Base-by-base conservation (phyloP, 352 stramenopile species). In the Globisporangium perplexum region DNA sequence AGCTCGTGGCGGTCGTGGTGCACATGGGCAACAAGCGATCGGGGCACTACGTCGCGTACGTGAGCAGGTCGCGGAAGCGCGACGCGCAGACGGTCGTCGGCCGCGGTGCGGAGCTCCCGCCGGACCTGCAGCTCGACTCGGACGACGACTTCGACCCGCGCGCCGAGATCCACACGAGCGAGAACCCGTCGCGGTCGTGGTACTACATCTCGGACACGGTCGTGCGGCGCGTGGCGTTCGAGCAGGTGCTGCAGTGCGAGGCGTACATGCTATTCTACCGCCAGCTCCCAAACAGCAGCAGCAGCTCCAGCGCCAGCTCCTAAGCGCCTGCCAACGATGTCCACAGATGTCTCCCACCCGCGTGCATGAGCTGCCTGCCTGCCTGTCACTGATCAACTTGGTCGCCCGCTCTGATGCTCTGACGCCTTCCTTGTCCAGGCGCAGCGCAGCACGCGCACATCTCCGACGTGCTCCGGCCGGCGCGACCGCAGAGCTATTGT, bases 211-310 rank as follows among this genome's bases (percentile, higher is more conserved):
- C 77, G 20, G 80, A 91, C 66, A 80, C 77, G 20, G 57, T 76
- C 38, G 73, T 91, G 43, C 72, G 79, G 53, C 65, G 60, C 46
- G 77, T 91, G 50, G 50, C 60, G 31, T 62, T 88, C 15, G 73
- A 85, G 55, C 69, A 86, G 22, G 80, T 91, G 47, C 62, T 91
- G 22, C 65, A 77, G 47, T 88, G 77, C 45, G 77, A 91, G 63
- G 80, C 80, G 14, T 91, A 91, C 53, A 88, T 91, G 74, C 62
- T 91, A 4, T 89, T 89, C 47, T 91, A 91, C 57, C 69, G 75
- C 15, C 72, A 68, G 51, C 45, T 65, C 5, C 52, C 57, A 1
- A 43, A 47, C 22, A 39, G 17, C 10, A 55, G 1, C 18, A 22
- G 38, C 31, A 36, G 31, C 31, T 15, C 2, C 11, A 15, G 11